phyloP scores from a whole-genome alignment of 768 basidiomycete genomes.

The Amanita jacksonii region DNA sequence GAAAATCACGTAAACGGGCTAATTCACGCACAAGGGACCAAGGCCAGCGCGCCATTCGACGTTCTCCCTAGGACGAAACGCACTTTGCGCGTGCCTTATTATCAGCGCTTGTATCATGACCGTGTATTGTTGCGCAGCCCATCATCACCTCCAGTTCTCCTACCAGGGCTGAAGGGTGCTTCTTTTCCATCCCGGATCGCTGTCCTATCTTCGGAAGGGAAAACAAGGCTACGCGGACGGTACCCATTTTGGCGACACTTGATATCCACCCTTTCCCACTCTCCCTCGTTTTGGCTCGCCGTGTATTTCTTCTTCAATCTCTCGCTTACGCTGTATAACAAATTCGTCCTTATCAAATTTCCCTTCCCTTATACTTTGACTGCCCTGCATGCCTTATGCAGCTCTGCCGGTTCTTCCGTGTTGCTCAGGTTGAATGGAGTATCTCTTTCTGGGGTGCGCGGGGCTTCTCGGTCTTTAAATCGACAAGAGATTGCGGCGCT shows the following conservation, averaged over 20 bases:
- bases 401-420: slow-evolving; percentile 68
- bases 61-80: background rate
- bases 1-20: background rate
- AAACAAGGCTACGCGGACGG: background rate
- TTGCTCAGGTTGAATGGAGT: slow-evolving; percentile 32
- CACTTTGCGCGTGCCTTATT: slow-evolving; percentile 1
- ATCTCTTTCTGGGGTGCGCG: slow-evolving; percentile 8
- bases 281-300: slow-evolving; percentile 46
- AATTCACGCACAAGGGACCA: background rate
- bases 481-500: slow-evolving; percentile 52
- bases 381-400: slow-evolving; percentile 83
- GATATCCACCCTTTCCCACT: slow-evolving; percentile 7
- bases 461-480: slow-evolving; percentile 25
- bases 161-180: background rate
- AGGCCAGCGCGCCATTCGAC: background rate
- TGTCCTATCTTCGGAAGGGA: background rate
- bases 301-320: slow-evolving; percentile 91
- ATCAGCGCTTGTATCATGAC: slow-evolving; percentile 3
- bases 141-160: background rate
- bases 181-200: background rate
- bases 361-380: slow-evolving; percentile 96
- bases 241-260: background rate
- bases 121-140: background rate
- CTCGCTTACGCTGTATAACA: slow-evolving; percentile 90
- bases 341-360: slow-evolving; percentile 81